Evolutionary conservation across 192 early-diverging fungal species (phyloP).

Genomic region (Phlyctochytrium planicorne): DNA sequence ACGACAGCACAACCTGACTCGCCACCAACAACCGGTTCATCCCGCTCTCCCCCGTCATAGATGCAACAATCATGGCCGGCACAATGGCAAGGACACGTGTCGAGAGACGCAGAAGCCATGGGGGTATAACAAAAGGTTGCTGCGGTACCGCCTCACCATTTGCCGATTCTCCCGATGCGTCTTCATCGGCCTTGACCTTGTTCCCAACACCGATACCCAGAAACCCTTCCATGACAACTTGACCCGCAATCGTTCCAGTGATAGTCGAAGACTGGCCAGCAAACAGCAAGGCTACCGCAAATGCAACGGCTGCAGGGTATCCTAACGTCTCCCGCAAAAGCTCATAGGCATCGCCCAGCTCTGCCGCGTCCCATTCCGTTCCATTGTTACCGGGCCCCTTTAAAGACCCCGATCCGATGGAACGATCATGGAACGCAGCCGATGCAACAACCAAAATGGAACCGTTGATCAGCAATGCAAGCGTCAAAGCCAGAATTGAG

Average conservation of each 20-base stretch:
- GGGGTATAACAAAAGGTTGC: conserved; percentile 29
- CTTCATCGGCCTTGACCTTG: no score
- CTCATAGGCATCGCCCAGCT: conserved; percentile 67
- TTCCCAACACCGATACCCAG: no score
- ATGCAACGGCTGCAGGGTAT: conserved; percentile 58
- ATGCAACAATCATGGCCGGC: conserved; percentile 67
- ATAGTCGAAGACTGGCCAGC: conserved; percentile 76
- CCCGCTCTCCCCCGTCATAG: conserved; percentile 61
- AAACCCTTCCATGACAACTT: conserved; percentile 81
- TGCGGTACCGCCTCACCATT: not conserved
- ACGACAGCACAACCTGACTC: conserved; percentile 71
- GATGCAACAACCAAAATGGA: conserved; percentile 78
- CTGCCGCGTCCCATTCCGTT: conserved; percentile 50
- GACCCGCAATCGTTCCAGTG: conserved; percentile 81
- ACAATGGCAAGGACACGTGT: conserved; percentile 73
- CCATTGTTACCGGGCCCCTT: conserved; percentile 22
- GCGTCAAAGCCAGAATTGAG: conserved; percentile 62
- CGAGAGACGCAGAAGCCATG: conserved; percentile 67
- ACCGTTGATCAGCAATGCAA: conserved; percentile 74
- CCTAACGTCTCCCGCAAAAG: conserved; percentile 63
- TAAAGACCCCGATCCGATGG: no score
- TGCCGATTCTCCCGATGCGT: no score
- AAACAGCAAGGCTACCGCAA: conserved; percentile 74
- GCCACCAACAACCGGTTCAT: conserved; percentile 64
- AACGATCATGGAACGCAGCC: conserved; percentile 58